Percentiles rank a stretch among this genome's conserved stretches.
These are phyloP conservation scores for Backusella parvicylindrica DNA, from an alignment of 192 early-diverging fungal species.

Conservation along the genomic window DNA sequence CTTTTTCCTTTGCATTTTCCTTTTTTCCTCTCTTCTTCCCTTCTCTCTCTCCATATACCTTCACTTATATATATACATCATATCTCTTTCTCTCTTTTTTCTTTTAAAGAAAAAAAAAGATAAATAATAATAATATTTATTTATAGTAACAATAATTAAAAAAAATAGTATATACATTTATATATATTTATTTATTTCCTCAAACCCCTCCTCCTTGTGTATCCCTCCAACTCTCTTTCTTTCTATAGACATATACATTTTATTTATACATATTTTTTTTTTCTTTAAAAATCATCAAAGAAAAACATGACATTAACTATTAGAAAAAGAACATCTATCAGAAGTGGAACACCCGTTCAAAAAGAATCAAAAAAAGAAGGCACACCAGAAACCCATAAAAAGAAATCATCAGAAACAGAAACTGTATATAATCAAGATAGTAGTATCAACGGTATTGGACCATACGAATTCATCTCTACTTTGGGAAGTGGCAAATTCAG, in stretches of 20 bases:
- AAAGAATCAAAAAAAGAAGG: neutral
- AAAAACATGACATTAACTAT: neutral
- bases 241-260: neutral
- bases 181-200: neutral
- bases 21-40: neutral
- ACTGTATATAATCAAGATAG: slow-evolving; percentile 32
- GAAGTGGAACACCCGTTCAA: neutral
- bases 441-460: slow-evolving; percentile 45
- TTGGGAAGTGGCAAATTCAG: slow-evolving; percentile 81
- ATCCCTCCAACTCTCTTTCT: neutral
- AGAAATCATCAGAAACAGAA: neutral
- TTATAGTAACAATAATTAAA: neutral
- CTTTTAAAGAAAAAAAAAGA: neutral
- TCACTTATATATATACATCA: neutral
- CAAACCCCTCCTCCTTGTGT: neutral
- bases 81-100: neutral
- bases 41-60: neutral
- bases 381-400: neutral
- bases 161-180: neutral
- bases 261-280: neutral
- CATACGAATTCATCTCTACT: slow-evolving; percentile 70
- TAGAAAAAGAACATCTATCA: neutral
- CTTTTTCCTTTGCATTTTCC: neutral
- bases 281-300: neutral
- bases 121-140: no score